These are phyloP conservation scores for Aphanocladium album DNA, from an alignment of 2,329 filamentous ascomycete species.

Conservation along the genomic window DNA sequence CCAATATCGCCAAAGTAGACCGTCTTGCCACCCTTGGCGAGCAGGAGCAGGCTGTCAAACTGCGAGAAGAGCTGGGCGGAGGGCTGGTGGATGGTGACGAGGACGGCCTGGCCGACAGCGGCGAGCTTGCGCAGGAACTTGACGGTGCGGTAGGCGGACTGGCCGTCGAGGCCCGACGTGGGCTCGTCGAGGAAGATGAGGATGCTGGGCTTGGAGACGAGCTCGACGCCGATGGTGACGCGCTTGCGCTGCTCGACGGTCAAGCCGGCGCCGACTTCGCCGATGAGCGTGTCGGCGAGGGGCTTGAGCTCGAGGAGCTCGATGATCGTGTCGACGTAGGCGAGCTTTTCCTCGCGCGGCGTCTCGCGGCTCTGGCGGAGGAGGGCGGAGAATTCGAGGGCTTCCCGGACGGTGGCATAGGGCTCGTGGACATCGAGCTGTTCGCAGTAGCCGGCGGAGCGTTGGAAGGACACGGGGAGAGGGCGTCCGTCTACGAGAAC, in stretches of 20 bases:
- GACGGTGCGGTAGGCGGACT: conserved; percentile 61
- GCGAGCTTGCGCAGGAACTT: conserved; percentile 63
- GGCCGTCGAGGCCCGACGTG: conserved; percentile 61
- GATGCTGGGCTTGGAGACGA: conserved; percentile 56
- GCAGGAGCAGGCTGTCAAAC: conserved; percentile 60
- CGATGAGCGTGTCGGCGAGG: conserved; percentile 45
- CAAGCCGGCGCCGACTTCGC: conserved; percentile 45
- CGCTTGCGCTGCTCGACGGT: conserved; percentile 50
- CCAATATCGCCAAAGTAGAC: conserved; percentile 66
- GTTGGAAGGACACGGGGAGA: conserved; percentile 68
- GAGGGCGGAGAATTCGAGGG: conserved; percentile 67
- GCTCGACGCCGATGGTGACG: conserved; percentile 56
- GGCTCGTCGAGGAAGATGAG: conserved; percentile 60
- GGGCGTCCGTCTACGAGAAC: conserved; percentile 72
- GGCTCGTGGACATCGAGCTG: conserved; percentile 75
- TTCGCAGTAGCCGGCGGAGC: conserved; percentile 74
- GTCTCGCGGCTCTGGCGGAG: conserved; percentile 65
- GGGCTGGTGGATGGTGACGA: conserved; percentile 68
- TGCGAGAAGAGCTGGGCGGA: conserved; percentile 61
- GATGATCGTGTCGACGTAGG: conserved; percentile 74
- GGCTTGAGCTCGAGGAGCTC: conserved; percentile 51
- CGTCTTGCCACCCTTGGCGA: conserved; percentile 60
- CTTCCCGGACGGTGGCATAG: conserved; percentile 70
- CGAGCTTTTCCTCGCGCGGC: conserved; percentile 62
- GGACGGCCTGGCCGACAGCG: conserved; percentile 59